Conservation (phyloP, 116 monocot species). For the Cymodocea nodosa region DNA sequence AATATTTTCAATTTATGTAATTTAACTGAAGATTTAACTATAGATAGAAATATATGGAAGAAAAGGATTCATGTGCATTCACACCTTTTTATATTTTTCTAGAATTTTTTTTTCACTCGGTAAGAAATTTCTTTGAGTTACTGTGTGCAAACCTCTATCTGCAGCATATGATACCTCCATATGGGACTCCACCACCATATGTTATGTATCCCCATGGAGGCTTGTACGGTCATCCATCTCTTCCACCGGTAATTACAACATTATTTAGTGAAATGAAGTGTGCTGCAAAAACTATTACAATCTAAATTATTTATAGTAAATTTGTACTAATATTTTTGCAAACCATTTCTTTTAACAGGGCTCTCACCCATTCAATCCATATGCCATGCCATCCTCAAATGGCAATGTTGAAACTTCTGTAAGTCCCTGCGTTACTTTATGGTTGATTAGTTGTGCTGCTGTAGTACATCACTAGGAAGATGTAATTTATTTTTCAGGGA, state of each 20-base stretch:
- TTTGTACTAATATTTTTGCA: no score
- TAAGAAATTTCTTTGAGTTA: background rate
- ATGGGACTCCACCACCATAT: conserved; percentile 84
- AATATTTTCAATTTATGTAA: no score
- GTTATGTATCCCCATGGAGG: conserved; percentile 90
- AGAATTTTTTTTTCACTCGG: background rate
- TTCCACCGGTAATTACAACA: conserved; percentile 52
- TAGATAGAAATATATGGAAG: no score
- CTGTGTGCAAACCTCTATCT: background rate
- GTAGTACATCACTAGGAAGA: background rate
- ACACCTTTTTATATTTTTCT: background rate
- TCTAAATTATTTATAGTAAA: background rate
- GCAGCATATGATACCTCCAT: conserved; percentile 81
- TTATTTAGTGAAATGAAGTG: background rate
- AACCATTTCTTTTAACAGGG: conserved; percentile 29
- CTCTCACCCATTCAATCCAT: conserved; percentile 67
- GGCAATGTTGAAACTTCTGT: conserved; percentile 66
- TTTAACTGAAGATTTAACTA: no score
- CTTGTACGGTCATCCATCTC: conserved; percentile 82
- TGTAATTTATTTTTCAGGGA: conserved; percentile 33
- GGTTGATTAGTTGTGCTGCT: background rate
- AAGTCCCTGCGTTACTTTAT: conserved; percentile 21
- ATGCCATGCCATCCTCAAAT: conserved; percentile 58
- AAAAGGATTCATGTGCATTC: no score
- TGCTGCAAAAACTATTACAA: background rate